Evolutionary conservation across 2,329 filamentous ascomycete genomes (phyloP).

Genomic region (Aspergillus sp.): DNA sequence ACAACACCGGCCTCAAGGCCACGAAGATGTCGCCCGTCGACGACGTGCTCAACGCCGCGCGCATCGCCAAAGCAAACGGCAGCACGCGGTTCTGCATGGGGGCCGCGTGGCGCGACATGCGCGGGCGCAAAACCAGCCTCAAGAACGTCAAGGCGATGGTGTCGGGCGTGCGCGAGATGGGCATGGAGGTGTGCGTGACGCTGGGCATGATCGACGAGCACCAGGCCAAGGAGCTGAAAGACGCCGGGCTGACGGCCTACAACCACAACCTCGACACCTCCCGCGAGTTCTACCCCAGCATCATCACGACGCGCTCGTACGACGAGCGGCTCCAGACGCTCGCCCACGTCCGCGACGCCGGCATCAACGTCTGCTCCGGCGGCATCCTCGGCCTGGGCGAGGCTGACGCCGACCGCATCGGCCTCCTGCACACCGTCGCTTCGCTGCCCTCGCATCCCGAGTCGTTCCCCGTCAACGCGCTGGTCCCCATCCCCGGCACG

Average conservation of each 20-base stretch:
- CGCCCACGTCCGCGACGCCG: conserved; percentile 75
- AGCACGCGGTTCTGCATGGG: conserved; percentile 95
- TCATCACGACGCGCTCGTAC: conserved; percentile 83
- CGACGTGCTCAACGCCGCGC: conserved; percentile 74
- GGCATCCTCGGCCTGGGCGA: conserved; percentile 86
- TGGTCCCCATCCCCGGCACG: conserved; percentile 88
- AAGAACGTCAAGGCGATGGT: conserved; percentile 87
- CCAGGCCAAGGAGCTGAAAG: conserved; percentile 79
- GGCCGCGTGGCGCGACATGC: conserved; percentile 91
- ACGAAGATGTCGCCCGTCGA: conserved; percentile 78
- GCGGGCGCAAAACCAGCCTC: conserved; percentile 78
- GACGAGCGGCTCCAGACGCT: conserved; percentile 83
- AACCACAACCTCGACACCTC: conserved; percentile 94
- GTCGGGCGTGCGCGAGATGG: conserved; percentile 72
- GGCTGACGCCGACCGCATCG: conserved; percentile 73
- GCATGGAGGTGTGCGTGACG: conserved; percentile 92
- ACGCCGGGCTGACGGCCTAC: conserved; percentile 83
- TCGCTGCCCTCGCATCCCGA: conserved; percentile 81
- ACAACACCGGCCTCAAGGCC: conserved; percentile 74
- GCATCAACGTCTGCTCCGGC: conserved; percentile 86
- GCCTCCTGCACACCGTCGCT: conserved; percentile 77
- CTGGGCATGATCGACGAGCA: conserved; percentile 83
- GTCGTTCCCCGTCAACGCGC: conserved; percentile 86
- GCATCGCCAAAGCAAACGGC: conserved; percentile 75
- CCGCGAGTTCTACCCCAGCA: conserved; percentile 79